Evolutionary conservation across 2,329 filamentous ascomycete species (phyloP).

Genomic region (Ustulina deusta): DNA sequence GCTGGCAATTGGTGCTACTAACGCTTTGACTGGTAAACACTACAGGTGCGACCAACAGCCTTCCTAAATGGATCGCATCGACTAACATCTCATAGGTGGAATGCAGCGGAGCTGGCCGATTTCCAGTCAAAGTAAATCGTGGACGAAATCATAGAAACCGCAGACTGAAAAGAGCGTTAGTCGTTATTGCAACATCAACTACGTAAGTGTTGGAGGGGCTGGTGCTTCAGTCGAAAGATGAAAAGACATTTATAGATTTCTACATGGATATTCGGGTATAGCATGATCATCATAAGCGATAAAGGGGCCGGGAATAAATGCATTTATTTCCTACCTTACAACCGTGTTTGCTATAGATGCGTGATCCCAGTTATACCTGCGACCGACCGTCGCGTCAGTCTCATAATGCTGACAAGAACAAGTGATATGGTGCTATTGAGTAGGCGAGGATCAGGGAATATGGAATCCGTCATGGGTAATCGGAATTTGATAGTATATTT

Average conservation of each 20-base stretch:
- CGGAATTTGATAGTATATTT: constrained; percentile 61
- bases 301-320: constrained; percentile 37
- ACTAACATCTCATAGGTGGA: constrained; percentile 60
- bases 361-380: background rate
- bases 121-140: constrained; percentile 57
- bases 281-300: constrained; percentile 78
- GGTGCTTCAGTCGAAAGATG: constrained; percentile 82
- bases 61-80: constrained; percentile 20
- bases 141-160: constrained; percentile 22
- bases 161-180: constrained; percentile 29
- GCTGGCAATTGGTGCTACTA: constrained; percentile 74
- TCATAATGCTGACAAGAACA: constrained; percentile 9
- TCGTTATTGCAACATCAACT: constrained; percentile 10
- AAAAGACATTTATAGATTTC: constrained; percentile 78
- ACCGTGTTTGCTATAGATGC: background rate
- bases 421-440: background rate
- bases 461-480: constrained; percentile 55
- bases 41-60: constrained; percentile 66
- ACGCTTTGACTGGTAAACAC: constrained; percentile 80
- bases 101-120: constrained; percentile 62
- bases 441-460: constrained; percentile 4
- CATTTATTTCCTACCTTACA: constrained; percentile 46
- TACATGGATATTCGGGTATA: constrained; percentile 78
- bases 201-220: constrained; percentile 45
- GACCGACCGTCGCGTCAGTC: constrained; percentile 7